Percentiles rank a stretch among this genome's conserved stretches.
Evolutionary conservation across 768 basidiomycete species (phyloP).

Genomic region (Phanerodontia chrysosporium): DNA sequence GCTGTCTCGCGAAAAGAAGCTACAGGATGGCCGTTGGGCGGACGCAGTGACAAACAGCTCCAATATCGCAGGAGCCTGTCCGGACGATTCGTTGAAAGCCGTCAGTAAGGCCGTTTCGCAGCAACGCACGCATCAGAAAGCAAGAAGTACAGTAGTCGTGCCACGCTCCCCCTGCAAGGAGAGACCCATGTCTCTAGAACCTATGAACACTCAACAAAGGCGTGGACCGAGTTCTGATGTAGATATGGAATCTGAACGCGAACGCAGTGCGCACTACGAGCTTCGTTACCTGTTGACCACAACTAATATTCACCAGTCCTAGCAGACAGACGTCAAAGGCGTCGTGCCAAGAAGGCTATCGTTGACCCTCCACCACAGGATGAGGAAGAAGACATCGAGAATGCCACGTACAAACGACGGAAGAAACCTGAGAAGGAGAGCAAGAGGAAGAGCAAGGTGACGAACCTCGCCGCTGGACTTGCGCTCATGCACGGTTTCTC

Average conservation of each 20-base stretch:
- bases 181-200: not conserved
- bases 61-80: too few relatives aligned
- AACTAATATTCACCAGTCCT: conserved; percentile 41
- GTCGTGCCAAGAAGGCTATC: conserved; percentile 54
- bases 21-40: too few relatives aligned
- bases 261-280: not conserved
- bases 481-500: conserved; percentile 68
- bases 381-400: not conserved
- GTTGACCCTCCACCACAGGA: conserved; percentile 30
- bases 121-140: too few relatives aligned
- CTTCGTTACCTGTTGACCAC: too few relatives aligned
- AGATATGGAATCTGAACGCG: conserved; percentile 10
- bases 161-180: not conserved
- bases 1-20: not conserved
- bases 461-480: conserved; percentile 43
- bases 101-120: not conserved
- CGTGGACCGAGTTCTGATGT: conserved; percentile 5
- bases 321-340: conserved; percentile 59
- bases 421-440: conserved; percentile 16
- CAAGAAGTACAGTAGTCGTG: not conserved
- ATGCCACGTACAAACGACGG: conserved; percentile 8
- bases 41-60: too few relatives aligned
- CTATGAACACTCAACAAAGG: not conserved
- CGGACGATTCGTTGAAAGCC: too few relatives aligned
- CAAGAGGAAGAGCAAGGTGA: conserved; percentile 23